These are phyloP conservation scores for Xylariaceae sp. DNA, from an alignment of 2,329 filamentous ascomycete genomes.

Conservation along the genomic window DNA sequence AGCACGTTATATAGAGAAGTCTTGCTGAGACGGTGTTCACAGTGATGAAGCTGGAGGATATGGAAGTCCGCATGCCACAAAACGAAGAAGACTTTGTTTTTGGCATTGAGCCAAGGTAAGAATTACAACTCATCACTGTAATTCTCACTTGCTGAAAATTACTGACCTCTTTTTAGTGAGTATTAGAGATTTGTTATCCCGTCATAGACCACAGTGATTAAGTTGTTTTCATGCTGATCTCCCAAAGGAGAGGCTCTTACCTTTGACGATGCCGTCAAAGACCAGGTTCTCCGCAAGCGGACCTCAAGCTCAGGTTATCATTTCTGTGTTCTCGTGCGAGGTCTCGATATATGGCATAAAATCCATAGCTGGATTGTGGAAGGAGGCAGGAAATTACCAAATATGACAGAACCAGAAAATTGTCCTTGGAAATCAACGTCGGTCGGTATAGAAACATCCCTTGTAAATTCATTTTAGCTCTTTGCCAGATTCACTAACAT, in stretches of 20 bases:
- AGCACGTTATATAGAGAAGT: no score
- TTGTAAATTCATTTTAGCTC: no score
- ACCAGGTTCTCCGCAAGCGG: slow-evolving; percentile 5
- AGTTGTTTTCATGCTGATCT: not conserved
- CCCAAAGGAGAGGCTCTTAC: not conserved
- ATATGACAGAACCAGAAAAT: slow-evolving; percentile 14
- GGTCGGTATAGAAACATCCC: no score
- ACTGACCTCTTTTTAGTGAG: no score
- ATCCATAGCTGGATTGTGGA: slow-evolving; percentile 19
- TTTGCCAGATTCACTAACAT: no score
- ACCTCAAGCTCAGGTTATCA: slow-evolving; percentile 10
- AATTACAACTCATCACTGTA: not conserved
- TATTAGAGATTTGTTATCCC: no score
- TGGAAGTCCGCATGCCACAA: slow-evolving; percentile 15
- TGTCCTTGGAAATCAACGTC: slow-evolving; percentile 16
- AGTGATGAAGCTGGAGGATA: slow-evolving; percentile 15
- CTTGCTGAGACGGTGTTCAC: no score
- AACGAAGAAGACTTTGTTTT: slow-evolving; percentile 15
- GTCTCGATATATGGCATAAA: slow-evolving; percentile 17
- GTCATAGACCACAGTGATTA: not conserved
- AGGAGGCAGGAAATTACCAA: slow-evolving; percentile 12
- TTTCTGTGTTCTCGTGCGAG: slow-evolving; percentile 15
- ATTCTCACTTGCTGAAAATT: not conserved
- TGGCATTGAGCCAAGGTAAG: slow-evolving; percentile 7
- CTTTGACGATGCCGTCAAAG: slow-evolving; percentile 9